Evolutionary conservation across 768 basidiomycete genomes (phyloP).

Genomic region (Leccinum incarnatum): DNA sequence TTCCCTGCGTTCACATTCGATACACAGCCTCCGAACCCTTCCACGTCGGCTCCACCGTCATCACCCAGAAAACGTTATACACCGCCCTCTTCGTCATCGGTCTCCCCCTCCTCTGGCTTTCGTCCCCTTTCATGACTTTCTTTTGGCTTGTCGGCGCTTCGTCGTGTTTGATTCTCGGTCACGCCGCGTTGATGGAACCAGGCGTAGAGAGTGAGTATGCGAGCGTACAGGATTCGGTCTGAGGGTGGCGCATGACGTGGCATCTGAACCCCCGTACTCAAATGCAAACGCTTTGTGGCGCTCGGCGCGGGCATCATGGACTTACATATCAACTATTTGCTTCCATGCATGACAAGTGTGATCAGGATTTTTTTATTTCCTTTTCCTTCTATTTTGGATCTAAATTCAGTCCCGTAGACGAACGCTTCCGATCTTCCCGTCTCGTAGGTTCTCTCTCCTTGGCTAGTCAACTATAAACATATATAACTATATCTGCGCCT

Average conservation of each 20-base stretch:
- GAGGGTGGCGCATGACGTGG: background rate
- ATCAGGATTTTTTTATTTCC: background rate
- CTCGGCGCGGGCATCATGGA: background rate
- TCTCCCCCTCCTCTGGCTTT: constrained; percentile 78
- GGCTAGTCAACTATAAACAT: background rate
- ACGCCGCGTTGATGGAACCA: constrained; percentile 88
- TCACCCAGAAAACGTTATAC: constrained; percentile 91
- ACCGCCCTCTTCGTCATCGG: constrained; percentile 88
- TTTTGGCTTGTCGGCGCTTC: constrained; percentile 96
- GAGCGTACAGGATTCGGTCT: constrained; percentile 63
- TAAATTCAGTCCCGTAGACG: background rate
- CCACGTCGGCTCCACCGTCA: constrained; percentile 73
- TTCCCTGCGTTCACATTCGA: background rate
- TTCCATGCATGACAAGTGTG: background rate
- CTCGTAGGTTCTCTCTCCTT: background rate
- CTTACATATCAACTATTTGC: background rate
- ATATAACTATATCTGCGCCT: background rate
- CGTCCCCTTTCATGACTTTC: constrained; percentile 76
- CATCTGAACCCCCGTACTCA: background rate
- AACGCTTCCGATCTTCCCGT: background rate
- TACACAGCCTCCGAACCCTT: constrained; percentile 75
- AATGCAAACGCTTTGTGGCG: background rate
- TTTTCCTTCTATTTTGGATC: background rate
- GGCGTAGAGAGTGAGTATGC: constrained; percentile 95
- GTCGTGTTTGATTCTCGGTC: constrained; percentile 76